Evolutionary conservation across 176 grass and related monocot genomes (phyloP).

Genomic region (Carex cristatella): DNA sequence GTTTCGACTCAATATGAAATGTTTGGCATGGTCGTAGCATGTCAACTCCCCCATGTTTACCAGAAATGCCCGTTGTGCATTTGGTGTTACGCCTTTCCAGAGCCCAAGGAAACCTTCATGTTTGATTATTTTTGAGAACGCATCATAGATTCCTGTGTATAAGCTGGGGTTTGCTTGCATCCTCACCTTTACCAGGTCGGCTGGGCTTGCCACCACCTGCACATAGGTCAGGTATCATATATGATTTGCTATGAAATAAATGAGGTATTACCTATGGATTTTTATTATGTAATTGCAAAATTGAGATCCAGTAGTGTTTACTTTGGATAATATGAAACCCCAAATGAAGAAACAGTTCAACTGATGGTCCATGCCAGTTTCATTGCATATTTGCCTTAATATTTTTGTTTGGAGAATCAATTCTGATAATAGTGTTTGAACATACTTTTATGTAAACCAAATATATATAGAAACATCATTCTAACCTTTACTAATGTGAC

Average conservation of each 20-base stretch:
- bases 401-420: background rate
- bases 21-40: constrained; percentile 77
- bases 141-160: constrained; percentile 47
- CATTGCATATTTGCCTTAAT: background rate
- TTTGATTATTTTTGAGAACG: constrained; percentile 52
- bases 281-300: background rate
- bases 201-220: constrained; percentile 71
- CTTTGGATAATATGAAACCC: background rate
- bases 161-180: constrained; percentile 75
- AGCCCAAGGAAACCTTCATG: constrained; percentile 50
- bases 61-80: constrained; percentile 78
- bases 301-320: background rate
- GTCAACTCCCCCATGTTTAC: constrained; percentile 87
- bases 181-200: constrained; percentile 82
- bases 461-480: no score
- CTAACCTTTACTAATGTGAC: no score
- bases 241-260: background rate
- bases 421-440: background rate
- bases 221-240: constrained; percentile 20
- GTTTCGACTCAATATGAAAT: constrained; percentile 48
- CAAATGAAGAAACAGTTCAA: background rate
- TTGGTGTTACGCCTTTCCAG: constrained; percentile 65
- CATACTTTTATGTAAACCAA: no score
- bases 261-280: background rate
- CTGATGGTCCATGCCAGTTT: background rate